Evolutionary conservation across 2,329 filamentous ascomycete genomes (phyloP), one percentile per base, ranked within the genome.

Genomic region (Colletotrichum gigasporum): DNA sequence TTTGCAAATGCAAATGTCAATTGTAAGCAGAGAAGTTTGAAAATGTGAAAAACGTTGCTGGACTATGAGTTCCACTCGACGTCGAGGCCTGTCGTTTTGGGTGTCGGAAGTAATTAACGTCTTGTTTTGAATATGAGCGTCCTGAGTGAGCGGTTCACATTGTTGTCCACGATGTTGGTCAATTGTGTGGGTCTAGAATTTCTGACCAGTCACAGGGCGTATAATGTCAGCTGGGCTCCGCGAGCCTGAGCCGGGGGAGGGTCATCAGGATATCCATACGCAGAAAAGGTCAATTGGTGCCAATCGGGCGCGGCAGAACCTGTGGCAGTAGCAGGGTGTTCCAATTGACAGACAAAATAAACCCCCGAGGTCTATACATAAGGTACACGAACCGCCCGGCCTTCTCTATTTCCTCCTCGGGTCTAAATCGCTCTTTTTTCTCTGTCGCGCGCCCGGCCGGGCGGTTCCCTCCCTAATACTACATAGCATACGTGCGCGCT

Each of bases 351-450:
- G 63, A 54, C 45, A 60, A 61, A 55, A 47, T 39, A 63, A 66
- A 51, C 47, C 55, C 60, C 55, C 56, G 42, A 65, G 62, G 64
- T 68, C 66, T 68, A 68, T 68, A 67, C 64, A 67, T 67, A 68
- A 63, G 66, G 61, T 65, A 67, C 56, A 65, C 30, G 51, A 65
- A 58, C 55, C 56, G 62, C 65, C 55, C 55, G 48, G 54, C 48
- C 34, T 55, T 53, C 20, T 51, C 50, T 59, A 44, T 32, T 26
- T 45, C 32, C 20, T 35, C 55, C 48, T 47, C 44, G 39, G 54
- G 41, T 59, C 54, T 64, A 53, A 54, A 64, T 47, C 53, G 53
- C 53, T 35, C 20, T 35, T 47, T 18, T 26, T 57, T 55, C 44
- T 55, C 30, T 44, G 20, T 57, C 57, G 50, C 63, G 45, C 63